phyloP scores from a whole-genome alignment of 768 basidiomycete species.

The Multifurca ochricompacta region DNA sequence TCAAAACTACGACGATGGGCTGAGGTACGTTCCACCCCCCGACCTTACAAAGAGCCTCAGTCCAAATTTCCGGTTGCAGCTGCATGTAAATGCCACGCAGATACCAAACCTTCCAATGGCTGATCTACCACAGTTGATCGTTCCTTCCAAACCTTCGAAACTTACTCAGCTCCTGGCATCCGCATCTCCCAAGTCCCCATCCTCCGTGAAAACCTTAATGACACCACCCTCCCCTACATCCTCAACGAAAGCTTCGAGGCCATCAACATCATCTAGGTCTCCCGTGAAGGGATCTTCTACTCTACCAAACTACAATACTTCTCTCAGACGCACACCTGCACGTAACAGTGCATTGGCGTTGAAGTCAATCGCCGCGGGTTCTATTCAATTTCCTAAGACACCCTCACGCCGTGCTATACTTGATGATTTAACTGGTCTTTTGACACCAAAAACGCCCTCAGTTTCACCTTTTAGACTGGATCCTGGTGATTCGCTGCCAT shows the following conservation, averaged over 20 bases:
- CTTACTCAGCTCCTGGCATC: slow-evolving; percentile 67
- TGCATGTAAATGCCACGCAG: slow-evolving; percentile 37
- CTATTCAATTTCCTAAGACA: slow-evolving; percentile 54
- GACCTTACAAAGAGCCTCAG: background rate
- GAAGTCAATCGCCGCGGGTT: slow-evolving; percentile 33
- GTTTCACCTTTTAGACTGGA: slow-evolving; percentile 17
- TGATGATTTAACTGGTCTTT: slow-evolving; percentile 31
- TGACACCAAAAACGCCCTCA: slow-evolving; percentile 32
- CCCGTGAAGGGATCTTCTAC: slow-evolving; percentile 20
- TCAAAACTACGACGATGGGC: slow-evolving; percentile 58
- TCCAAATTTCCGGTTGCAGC: slow-evolving; percentile 32
- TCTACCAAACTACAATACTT: slow-evolving; percentile 36
- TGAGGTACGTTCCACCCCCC: slow-evolving; percentile 36
- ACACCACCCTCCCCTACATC: slow-evolving; percentile 28
- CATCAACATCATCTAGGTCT: slow-evolving; percentile 33
- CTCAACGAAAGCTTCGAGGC: slow-evolving; percentile 27
- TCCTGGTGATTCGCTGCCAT: slow-evolving; percentile 38
- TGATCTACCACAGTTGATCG: slow-evolving; percentile 52
- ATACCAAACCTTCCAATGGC: slow-evolving; percentile 57
- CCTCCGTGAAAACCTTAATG: slow-evolving; percentile 28
- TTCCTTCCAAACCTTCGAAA: slow-evolving; percentile 49
- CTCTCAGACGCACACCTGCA: slow-evolving; percentile 42
- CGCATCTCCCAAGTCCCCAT: slow-evolving; percentile 53
- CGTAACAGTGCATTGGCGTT: slow-evolving; percentile 23
- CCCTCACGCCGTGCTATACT: slow-evolving; percentile 39